Evolutionary conservation across 192 early-diverging fungal species (phyloP).

Genomic region (Gryganskiella cystojenkinii): DNA sequence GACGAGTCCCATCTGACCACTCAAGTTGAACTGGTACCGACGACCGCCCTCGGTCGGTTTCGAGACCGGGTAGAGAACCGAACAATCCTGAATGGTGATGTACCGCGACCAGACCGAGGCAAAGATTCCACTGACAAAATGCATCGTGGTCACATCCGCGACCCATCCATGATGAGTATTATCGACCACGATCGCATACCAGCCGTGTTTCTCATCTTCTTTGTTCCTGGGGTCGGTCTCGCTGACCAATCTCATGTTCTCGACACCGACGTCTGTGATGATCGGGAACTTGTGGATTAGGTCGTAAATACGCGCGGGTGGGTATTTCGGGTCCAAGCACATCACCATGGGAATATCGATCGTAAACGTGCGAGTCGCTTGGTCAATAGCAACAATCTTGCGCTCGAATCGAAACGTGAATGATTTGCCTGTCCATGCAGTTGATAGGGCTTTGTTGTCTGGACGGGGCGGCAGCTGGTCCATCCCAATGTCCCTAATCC

Average conservation of each 20-base stretch:
- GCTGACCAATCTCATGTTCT: conserved; percentile 36
- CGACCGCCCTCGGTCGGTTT: conserved; percentile 43
- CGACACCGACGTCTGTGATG: conserved; percentile 39
- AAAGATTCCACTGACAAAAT: conserved; percentile 45
- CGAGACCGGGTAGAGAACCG: conserved; percentile 40
- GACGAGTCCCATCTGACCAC: conserved; percentile 49
- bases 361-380: conserved; percentile 27
- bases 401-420: conserved; percentile 48
- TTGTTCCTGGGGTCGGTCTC: conserved; percentile 19
- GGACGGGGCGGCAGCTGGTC: conserved; percentile 32
- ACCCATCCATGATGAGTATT: conserved; percentile 41
- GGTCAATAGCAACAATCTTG: conserved; percentile 42
- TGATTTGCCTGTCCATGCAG: conserved; percentile 38
- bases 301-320: conserved; percentile 39
- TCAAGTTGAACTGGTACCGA: conserved; percentile 49
- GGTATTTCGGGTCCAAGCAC: conserved; percentile 44
- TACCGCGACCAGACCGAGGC: conserved; percentile 33
- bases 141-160: conserved; percentile 40
- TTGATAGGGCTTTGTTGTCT: conserved; percentile 6
- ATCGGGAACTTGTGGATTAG: conserved; percentile 41
- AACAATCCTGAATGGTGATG: conserved; percentile 49
- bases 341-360: conserved; percentile 50
- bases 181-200: conserved; percentile 42
- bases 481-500: conserved; percentile 46
- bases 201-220: conserved; percentile 44